Conservation (phyloP, 2,329 filamentous ascomycete genomes). For the Neopestalotiopsis sp. region DNA sequence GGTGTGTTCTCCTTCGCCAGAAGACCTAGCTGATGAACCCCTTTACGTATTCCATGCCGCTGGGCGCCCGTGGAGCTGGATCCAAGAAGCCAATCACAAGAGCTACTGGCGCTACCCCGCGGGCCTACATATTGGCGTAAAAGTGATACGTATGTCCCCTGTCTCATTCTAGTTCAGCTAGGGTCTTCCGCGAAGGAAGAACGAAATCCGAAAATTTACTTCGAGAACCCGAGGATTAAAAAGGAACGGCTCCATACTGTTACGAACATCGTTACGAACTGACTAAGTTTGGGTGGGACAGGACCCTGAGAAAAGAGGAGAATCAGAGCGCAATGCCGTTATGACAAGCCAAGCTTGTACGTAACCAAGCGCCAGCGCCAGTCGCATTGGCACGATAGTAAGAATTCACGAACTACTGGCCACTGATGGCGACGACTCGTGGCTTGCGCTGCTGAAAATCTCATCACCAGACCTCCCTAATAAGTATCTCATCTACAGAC, state of each 20-base stretch:
- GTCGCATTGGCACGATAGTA: background rate
- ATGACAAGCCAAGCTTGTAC: background rate
- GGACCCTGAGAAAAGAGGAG: background rate
- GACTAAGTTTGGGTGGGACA: background rate
- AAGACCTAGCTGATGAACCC: background rate
- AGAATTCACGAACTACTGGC: background rate
- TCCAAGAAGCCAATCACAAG: background rate
- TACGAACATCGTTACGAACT: background rate
- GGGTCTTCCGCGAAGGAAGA: background rate
- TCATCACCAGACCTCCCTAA: too few relatives aligned
- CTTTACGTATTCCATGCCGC: background rate
- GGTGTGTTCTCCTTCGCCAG: background rate
- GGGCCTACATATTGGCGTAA: background rate
- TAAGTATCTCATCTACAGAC: too few relatives aligned
- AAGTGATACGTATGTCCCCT: background rate
- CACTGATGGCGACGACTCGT: background rate
- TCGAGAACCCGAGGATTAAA: background rate
- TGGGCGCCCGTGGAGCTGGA: background rate
- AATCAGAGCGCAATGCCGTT: background rate
- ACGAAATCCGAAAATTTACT: conserved; percentile 1
- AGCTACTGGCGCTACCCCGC: background rate
- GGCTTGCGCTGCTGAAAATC: background rate
- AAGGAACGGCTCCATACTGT: background rate
- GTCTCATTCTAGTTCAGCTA: background rate
- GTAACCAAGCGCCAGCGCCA: background rate